These are phyloP conservation scores for Tagetes erecta DNA, from an alignment of 129 eudicot species.

Conservation along the genomic window DNA sequence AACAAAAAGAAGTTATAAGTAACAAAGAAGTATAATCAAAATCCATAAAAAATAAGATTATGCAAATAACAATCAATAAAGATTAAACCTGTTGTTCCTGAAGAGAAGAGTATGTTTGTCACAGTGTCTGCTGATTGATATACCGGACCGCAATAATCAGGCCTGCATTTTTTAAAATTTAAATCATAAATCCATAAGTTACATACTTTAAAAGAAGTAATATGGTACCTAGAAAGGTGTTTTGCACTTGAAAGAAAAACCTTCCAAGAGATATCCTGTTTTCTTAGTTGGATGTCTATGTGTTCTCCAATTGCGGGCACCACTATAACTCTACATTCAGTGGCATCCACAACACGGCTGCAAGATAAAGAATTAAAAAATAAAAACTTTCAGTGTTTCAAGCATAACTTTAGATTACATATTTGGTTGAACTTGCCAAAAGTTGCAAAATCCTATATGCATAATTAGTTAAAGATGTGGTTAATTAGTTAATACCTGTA, in stretches of 20 bases:
- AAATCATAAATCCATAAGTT: conserved; percentile 10
- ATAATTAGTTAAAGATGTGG: neutral
- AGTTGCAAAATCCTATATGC: conserved; percentile 6
- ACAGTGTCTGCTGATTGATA: conserved; percentile 67
- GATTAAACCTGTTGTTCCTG: conserved; percentile 87
- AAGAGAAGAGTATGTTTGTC: conserved; percentile 82
- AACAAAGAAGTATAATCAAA: neutral
- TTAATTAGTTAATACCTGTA: conserved; percentile 61
- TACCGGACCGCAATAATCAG: conserved; percentile 52
- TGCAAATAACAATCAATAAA: neutral
- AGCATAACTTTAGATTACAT: neutral
- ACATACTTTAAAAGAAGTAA: neutral
- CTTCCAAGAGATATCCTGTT: conserved; percentile 67
- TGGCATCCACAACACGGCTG: conserved; percentile 80
- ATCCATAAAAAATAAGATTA: neutral
- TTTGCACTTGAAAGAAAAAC: conserved; percentile 51
- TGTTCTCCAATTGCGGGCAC: conserved; percentile 63
- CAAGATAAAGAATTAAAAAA: conserved; percentile 20
- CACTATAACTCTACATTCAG: conserved; percentile 53
- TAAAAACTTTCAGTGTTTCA: neutral
- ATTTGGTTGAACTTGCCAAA: neutral
- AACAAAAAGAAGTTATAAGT: neutral
- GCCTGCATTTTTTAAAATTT: conserved; percentile 38
- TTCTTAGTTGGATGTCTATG: conserved; percentile 49
- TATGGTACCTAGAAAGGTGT: conserved; percentile 56